A percentile compares a stretch with the other conserved stretches of the same genome.
Conservation (phyloP, 163 green algal genomes). For the Scenedesmus sp. region DNA sequence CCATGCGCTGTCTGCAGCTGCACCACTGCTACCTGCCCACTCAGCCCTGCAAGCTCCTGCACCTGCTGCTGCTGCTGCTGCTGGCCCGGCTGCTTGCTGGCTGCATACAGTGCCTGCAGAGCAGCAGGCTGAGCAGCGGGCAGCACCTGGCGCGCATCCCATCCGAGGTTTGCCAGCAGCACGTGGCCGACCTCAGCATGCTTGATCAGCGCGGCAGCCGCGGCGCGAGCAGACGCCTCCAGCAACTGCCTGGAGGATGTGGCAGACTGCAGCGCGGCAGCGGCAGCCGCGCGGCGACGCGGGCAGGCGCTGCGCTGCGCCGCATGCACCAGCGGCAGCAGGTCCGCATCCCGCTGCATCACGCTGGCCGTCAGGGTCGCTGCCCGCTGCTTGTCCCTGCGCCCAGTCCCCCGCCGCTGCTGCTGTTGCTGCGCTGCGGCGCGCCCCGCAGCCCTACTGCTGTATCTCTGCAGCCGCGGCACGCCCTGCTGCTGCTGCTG, state of each 20-base stretch:
- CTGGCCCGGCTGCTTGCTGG: neutral
- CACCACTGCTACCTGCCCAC: neutral
- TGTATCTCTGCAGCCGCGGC: neutral
- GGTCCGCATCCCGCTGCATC: constrained; percentile 89
- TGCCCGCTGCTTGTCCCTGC: constrained; percentile 10
- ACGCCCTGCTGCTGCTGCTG: constrained; percentile 10
- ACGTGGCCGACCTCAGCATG: neutral
- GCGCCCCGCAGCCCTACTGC: neutral
- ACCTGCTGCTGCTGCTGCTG: neutral
- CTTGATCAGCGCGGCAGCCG: constrained; percentile 58
- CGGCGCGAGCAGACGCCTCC: constrained; percentile 58
- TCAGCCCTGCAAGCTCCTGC: too few relatives aligned
- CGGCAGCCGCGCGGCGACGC: constrained; percentile 3
- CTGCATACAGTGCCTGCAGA: neutral
- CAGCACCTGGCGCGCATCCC: neutral
- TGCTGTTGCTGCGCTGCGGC: neutral
- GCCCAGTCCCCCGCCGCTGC: neutral
- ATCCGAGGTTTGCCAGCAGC: constrained; percentile 40
- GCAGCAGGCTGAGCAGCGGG: constrained; percentile 1
- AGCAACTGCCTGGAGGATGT: constrained; percentile 52
- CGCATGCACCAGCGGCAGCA: constrained; percentile 70
- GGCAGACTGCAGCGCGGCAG: constrained; percentile 56
- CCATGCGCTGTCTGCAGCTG: neutral
- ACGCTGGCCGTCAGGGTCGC: constrained; percentile 46
- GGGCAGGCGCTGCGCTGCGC: constrained; percentile 29